Base-by-base conservation (phyloP, 345 rosid genomes). In the Citrus mangshanensis region DNA sequence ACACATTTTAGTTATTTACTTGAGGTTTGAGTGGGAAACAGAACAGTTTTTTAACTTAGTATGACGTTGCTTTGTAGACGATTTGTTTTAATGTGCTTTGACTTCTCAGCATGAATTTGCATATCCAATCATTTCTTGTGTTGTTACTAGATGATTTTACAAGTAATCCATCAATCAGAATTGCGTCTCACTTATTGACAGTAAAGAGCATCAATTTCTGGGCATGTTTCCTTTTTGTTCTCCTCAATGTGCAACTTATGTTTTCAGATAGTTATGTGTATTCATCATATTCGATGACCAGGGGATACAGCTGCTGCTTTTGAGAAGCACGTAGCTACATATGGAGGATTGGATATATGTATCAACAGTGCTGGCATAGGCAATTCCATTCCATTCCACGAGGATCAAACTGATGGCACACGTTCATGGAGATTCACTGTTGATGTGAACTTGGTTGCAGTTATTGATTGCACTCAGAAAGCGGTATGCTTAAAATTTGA, bases 261-360 rank as follows among this genome's bases (percentile, higher is more conserved):
- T 19, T 65, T 56, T 69, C 13, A 7, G 60, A 40, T 28, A 25
- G 35, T 19, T 38, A 34, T 24, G 40, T 67, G 4, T 16, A 24
- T 28, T 9, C 9, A 46, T 7, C 12, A 32, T 35, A 25, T 71
- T 21, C 7, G 10, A 54, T 82, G 76, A 75, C 46, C 87, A 95
- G 99, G 87, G 63, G 92, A 93, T 77, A 68, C 92, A 37, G 70
- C 84, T 10, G 82, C 88, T 81, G 94, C 95, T 68, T 95, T 93
- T 59, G 93, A 90, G 70, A 95, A 90, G 91, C 98, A 95, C 79
- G 88, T 92, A 22, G 87, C 90, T 22, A 79, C 91, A 4, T 95
- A 86, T 81, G 95, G 97, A 79, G 95, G 96, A 74, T 74, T 95
- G 74, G 99, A 95, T 81, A 90, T 95, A 37, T 93, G 98, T 25